Base-by-base conservation (phyloP, 768 basidiomycete genomes). In the Mycena filopes region DNA sequence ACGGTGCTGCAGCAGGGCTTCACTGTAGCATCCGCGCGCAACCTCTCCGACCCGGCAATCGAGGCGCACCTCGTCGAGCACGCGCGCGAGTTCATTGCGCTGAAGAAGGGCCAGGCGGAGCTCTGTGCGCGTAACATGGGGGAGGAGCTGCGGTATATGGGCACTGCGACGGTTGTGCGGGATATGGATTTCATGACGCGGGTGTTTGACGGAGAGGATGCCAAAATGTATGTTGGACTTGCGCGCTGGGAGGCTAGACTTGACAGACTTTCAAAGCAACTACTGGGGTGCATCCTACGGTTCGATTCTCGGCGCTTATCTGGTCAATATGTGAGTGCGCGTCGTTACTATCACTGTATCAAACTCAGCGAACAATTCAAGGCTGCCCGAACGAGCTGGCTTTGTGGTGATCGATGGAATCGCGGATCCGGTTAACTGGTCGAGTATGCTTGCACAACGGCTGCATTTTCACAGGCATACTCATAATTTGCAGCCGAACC, bases 61-160 rank as follows among this genome's bases (percentile, higher is more conserved):
- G 54, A 63, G 45, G 64, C 63, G 5, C 49, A 63, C 26, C 69
- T 73, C 12, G 60, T 69, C 11, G 38, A 55, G 18, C 72, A 72
- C 43, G 58, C 66, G 21, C 55, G 65, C 15, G 36, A 72, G 53
- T 72, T 73, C n/a, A 28, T 72, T 4, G 68, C 63, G 26, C 31
- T 73, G 42, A 72, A 73, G 40, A 46, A 73, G 40, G 54, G 51
- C 12, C 71, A 73, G 46, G 70, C 67, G 11, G 36, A 65, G 31
- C 43, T 71, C 18, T 73, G 73, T 41, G 51, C 59, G 12, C 48
- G 69, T 55, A 63, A 49, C 20, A 67, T 73, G 69, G 71, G 69
- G n/a, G 66, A 73, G 3, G 73, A 73, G 25, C 48, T 73, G 23
- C 55, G 42, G 46, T 72, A 72, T 55, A 73, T 72, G 71, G 73